Evolutionary conservation across 495 filamentous ascomycete genomes (phyloP).

Genomic region (Filosporella fistucella): DNA sequence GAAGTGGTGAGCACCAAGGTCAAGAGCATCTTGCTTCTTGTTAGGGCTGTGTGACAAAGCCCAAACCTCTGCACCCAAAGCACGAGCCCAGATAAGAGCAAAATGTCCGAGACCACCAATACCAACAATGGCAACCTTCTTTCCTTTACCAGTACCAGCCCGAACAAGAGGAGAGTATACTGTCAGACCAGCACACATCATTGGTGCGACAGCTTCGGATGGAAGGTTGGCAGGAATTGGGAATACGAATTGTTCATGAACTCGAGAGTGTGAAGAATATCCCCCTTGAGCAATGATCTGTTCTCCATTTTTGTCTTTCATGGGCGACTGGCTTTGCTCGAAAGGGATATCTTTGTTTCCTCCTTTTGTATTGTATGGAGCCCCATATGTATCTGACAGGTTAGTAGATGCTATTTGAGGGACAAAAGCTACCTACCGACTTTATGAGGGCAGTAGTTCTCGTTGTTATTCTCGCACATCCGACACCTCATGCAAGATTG

Average conservation of each 20-base stretch:
- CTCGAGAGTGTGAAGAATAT: constrained; percentile 65
- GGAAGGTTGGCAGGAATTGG: constrained; percentile 67
- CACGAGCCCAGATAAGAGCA: constrained; percentile 54
- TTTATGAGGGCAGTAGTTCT: constrained; percentile 68
- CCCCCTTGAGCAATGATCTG: constrained; percentile 61
- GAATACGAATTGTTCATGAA: constrained; percentile 73
- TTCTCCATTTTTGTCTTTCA: constrained; percentile 30
- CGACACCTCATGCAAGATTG: constrained; percentile 66
- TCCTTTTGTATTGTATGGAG: constrained; percentile 48
- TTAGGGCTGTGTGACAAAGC: constrained; percentile 57
- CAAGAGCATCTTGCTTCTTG: constrained; percentile 58
- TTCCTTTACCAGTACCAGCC: constrained; percentile 56
- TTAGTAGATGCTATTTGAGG: background rate
- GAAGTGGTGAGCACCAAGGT: constrained; percentile 59
- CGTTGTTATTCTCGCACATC: constrained; percentile 66
- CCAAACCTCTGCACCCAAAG: constrained; percentile 62
- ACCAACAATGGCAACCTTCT: constrained; percentile 67
- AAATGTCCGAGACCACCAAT: constrained; percentile 72
- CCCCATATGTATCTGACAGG: constrained; percentile 56
- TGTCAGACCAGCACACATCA: constrained; percentile 77
- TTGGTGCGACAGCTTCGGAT: constrained; percentile 62
- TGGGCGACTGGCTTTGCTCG: constrained; percentile 3
- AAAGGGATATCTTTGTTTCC: constrained; percentile 25
- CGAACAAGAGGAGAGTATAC: constrained; percentile 64
- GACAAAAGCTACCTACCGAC: constrained; percentile 32